Conservation (phyloP, 345 rosid species). For the Aegle marmelos region DNA sequence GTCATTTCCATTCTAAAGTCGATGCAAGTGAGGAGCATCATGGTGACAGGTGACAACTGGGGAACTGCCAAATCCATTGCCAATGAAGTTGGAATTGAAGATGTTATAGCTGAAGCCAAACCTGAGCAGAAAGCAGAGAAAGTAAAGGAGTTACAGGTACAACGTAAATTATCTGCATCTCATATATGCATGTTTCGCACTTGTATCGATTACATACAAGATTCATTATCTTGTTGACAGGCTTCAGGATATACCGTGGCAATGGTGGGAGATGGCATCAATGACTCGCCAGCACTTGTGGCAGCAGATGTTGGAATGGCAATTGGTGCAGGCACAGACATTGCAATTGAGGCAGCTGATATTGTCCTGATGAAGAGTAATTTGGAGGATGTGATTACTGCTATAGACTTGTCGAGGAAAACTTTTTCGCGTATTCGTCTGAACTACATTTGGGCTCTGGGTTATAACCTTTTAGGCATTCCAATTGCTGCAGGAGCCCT, state of each 20-base stretch:
- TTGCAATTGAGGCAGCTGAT: slow-evolving; percentile 97
- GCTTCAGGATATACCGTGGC: slow-evolving; percentile 72
- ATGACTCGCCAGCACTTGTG: slow-evolving; percentile 91
- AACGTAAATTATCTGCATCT: not conserved
- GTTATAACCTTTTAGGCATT: slow-evolving; percentile 80
- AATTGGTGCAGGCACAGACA: slow-evolving; percentile 93
- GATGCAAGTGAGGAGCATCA: slow-evolving; percentile 72
- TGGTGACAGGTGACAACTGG: slow-evolving; percentile 98
- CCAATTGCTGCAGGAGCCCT: slow-evolving; percentile 88
- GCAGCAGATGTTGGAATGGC: slow-evolving; percentile 98
- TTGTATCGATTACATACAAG: not conserved
- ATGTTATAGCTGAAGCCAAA: slow-evolving; percentile 78
- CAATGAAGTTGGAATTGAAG: slow-evolving; percentile 72
- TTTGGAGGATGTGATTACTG: slow-evolving; percentile 95
- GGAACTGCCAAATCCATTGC: slow-evolving; percentile 94
- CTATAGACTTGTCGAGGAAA: slow-evolving; percentile 81
- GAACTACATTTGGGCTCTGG: slow-evolving; percentile 94
- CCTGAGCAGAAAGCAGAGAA: slow-evolving; percentile 93
- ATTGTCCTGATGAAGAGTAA: slow-evolving; percentile 91
- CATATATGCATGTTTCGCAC: not conserved
- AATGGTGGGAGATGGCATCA: slow-evolving; percentile 97
- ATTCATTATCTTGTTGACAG: slow-evolving; percentile 24
- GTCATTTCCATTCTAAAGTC: slow-evolving; percentile 77
- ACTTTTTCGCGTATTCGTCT: slow-evolving; percentile 80
- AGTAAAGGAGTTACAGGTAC: slow-evolving; percentile 81